A percentile compares a stretch with the other conserved stretches of the same genome.
Conservation (phyloP, 495 filamentous ascomycete genomes). For the Penicillium odoratum region DNA sequence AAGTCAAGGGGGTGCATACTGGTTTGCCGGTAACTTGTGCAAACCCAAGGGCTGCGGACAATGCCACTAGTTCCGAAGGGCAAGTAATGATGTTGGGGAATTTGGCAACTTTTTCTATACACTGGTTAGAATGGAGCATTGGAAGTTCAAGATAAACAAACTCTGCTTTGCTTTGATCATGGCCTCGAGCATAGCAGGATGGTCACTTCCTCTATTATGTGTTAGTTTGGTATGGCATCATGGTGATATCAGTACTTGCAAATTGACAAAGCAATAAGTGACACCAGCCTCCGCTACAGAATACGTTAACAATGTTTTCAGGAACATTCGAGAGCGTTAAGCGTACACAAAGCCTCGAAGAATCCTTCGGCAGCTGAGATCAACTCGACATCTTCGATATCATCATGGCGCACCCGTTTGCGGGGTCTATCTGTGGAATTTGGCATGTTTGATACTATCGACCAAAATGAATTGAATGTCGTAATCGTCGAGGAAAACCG, state of each 20-base stretch:
- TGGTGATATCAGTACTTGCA: slow-evolving; percentile 13
- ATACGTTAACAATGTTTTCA: background rate
- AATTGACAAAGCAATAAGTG: slow-evolving; percentile 26
- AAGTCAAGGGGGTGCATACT: slow-evolving; percentile 5
- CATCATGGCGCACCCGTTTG: background rate
- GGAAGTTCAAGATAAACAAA: background rate
- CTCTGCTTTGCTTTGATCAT: slow-evolving; percentile 73
- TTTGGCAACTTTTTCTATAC: slow-evolving; percentile 40
- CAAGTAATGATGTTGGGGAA: slow-evolving; percentile 88
- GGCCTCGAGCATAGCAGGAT: slow-evolving; percentile 85
- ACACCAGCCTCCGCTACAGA: slow-evolving; percentile 22
- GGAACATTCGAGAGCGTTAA: background rate
- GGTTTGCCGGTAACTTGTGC: slow-evolving; percentile 76
- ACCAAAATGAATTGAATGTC: background rate
- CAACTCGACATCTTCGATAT: slow-evolving; percentile 4
- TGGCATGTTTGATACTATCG: background rate
- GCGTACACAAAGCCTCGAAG: slow-evolving; percentile 25
- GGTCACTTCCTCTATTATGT: slow-evolving; percentile 65
- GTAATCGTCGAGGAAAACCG: background rate
- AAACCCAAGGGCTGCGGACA: slow-evolving; percentile 91
- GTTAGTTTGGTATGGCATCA: slow-evolving; percentile 1
- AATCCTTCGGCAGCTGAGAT: slow-evolving; percentile 25
- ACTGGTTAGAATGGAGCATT: background rate
- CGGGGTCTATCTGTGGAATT: background rate
- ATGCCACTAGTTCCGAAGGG: slow-evolving; percentile 91